Evolutionary conservation across 495 filamentous ascomycete species (phyloP), one percentile per base, ranked within the genome.

Genomic region (Filosporella fistucella): DNA sequence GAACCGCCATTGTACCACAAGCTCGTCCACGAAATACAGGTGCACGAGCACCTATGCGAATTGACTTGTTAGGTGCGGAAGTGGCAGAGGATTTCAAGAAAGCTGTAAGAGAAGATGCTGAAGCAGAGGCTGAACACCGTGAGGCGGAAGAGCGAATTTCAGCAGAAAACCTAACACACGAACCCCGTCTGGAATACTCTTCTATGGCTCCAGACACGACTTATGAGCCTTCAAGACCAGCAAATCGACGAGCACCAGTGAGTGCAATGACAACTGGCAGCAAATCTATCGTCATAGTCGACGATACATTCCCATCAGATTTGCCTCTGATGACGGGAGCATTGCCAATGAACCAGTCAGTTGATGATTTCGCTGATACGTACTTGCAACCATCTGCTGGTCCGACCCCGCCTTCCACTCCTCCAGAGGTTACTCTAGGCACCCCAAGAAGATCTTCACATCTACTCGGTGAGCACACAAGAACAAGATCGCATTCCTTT

Each of bases 211-310:
- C 50, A 50, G 46, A 59, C 30, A 42, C 30, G 10, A 49, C 46
- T 10, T 24, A 51, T 4, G 55, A 53, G 36, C 13, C 50, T 14
- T 37, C 52, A 14, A 30, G 54, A n/a, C 29, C 26, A 10, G 34
- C 13, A 2, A 44, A 38, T 21, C 33, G 41, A 16, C 40, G 47
- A 34, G 43, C 37, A 14, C 36, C 55, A 29, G 21, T 49, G 9
- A 85, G 81, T 54, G 81, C 72, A 23, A 70, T 94, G 25, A 91
- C 88, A 0, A 74, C 71, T 29, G 88, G 87, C 6, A 94, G 88
- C 63, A 78, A 86, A 52, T 94, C 89, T 0, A 93, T 96, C 52
- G 78, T 94, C 23, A 93, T 96, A 55, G 80, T 95, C 13, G 86
- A 96, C 59, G 85, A 84, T 43, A 84, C 81, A 3, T 47, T 72